A percentile compares a stretch with the other conserved stretches of the same genome.
Conservation (phyloP, 768 basidiomycete species). For the Hydnomerulius pinastri region DNA sequence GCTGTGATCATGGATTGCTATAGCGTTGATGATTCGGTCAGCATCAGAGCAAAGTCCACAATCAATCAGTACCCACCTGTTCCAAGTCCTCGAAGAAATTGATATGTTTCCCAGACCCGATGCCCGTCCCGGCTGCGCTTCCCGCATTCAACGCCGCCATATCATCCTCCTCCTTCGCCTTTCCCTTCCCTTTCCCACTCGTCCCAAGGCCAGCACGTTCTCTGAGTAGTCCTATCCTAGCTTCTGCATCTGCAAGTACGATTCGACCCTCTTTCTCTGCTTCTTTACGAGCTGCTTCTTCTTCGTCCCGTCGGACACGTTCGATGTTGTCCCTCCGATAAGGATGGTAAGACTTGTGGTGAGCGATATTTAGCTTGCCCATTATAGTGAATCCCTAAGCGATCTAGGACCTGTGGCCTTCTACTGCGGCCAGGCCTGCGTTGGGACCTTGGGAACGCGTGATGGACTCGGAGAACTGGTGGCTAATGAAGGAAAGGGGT, state of each 20-base stretch:
- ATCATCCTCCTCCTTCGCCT: constrained; percentile 38
- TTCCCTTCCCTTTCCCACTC: constrained; percentile 39
- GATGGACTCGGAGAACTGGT: constrained; percentile 11
- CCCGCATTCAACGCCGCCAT: constrained; percentile 14
- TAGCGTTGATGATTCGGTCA: neutral
- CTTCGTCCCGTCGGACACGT: constrained; percentile 77
- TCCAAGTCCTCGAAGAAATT: constrained; percentile 87
- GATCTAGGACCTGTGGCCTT: neutral
- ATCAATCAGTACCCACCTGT: constrained; percentile 42
- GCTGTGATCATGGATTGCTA: constrained; percentile 50
- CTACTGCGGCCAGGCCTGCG: too few relatives aligned
- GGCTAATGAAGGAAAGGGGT: neutral
- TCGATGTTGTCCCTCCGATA: constrained; percentile 86
- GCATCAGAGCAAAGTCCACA: neutral
- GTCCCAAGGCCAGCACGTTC: constrained; percentile 53
- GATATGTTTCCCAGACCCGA: constrained; percentile 62
- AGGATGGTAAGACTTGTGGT: constrained; percentile 90
- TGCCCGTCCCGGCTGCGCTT: neutral
- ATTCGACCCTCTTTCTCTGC: constrained; percentile 71
- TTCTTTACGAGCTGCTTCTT: constrained; percentile 68
- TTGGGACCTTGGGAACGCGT: neutral
- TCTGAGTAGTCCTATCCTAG: constrained; percentile 65
- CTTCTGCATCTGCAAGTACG: constrained; percentile 80
- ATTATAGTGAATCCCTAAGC: too few relatives aligned
- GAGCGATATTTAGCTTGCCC: constrained; percentile 88